These are phyloP conservation scores for Dryas octopetala DNA, from an alignment of 306 rosid species.

Conservation along the genomic window DNA sequence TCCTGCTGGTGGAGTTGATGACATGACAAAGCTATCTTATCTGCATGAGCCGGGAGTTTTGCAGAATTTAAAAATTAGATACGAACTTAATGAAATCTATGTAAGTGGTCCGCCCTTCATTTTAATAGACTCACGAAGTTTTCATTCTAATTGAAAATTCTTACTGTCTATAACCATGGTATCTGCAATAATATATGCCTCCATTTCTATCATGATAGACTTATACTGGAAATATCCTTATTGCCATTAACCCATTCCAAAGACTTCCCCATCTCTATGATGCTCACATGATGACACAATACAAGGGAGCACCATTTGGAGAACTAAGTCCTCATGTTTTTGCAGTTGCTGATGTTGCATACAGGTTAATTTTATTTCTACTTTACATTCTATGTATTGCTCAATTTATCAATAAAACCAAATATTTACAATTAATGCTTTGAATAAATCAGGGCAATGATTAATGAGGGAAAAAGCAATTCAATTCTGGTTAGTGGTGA, in stretches of 20 bases:
- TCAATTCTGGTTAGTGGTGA: slow-evolving; percentile 98
- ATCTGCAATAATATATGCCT: neutral
- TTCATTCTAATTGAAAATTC: slow-evolving; percentile 11
- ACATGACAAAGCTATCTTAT: slow-evolving; percentile 97
- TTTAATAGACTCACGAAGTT: slow-evolving; percentile 11
- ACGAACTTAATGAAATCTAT: slow-evolving; percentile 94
- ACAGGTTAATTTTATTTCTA: slow-evolving; percentile 57
- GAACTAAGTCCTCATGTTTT: slow-evolving; percentile 96
- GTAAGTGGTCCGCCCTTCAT: slow-evolving; percentile 44
- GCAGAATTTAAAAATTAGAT: slow-evolving; percentile 83
- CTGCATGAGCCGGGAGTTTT: slow-evolving; percentile 98
- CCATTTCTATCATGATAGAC: slow-evolving; percentile 55
- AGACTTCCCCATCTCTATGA: slow-evolving; percentile 88
- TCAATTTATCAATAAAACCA: slow-evolving; percentile 17
- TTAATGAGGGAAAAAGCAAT: slow-evolving; percentile 86
- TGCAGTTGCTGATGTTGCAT: slow-evolving; percentile 99
- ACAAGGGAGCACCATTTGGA: slow-evolving; percentile 97
- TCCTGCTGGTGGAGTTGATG: slow-evolving; percentile 96
- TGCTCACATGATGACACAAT: slow-evolving; percentile 97
- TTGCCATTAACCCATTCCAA: slow-evolving; percentile 99
- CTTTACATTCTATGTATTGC: slow-evolving; percentile 14
- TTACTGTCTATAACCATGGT: neutral
- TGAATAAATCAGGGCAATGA: slow-evolving; percentile 75
- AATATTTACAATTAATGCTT: slow-evolving; percentile 20
- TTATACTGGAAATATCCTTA: slow-evolving; percentile 94